Conservation (phyloP, 108 stramenopile genomes). For the Parietichytrium sp. region DNA sequence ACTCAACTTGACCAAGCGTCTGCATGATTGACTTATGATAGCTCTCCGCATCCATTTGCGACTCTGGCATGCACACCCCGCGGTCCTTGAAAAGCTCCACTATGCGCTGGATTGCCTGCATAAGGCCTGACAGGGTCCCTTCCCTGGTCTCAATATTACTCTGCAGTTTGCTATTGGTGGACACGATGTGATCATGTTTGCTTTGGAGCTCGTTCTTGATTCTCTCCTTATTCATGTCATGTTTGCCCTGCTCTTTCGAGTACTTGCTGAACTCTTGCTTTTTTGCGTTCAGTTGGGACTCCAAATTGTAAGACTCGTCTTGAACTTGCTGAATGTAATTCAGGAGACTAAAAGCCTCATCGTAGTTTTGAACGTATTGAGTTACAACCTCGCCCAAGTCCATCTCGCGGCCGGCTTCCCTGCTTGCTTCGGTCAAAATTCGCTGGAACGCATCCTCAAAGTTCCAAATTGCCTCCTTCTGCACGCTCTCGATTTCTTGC, state of each 20-base stretch:
- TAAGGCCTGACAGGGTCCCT: neutral
- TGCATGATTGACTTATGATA: neutral
- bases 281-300: neutral
- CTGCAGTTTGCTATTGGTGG: neutral
- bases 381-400: neutral
- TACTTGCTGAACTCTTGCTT: neutral
- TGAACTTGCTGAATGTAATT: constrained; percentile 11
- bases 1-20: neutral
- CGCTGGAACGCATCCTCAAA: neutral
- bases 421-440: neutral
- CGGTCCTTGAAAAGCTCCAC: neutral
- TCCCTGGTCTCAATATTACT: neutral
- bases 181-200: neutral
- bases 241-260: neutral
- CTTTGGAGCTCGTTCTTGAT: neutral
- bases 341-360: neutral
- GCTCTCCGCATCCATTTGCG: too few species aligned
- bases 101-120: neutral
- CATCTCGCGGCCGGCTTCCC: neutral
- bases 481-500: neutral
- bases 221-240: neutral
- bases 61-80: too few species aligned
- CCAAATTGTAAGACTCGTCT: neutral
- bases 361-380: neutral
- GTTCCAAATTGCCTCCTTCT: neutral